phyloP scores from a whole-genome alignment of 2,329 filamentous ascomycete genomes.

The Didymella sp. region DNA sequence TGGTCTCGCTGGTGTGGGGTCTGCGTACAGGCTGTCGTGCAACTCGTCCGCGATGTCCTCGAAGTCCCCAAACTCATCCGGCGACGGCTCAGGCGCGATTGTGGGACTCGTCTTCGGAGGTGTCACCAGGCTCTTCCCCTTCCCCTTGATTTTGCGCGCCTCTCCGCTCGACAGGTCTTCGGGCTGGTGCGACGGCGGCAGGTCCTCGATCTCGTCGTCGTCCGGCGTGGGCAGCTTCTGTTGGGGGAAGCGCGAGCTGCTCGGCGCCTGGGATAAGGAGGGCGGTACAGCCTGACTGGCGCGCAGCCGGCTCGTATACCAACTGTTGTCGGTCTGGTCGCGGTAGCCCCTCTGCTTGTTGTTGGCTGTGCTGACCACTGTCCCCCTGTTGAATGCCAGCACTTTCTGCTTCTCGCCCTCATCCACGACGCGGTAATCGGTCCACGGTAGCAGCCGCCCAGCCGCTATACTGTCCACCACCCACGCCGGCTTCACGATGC shows the following conservation, averaged over 20 bases:
- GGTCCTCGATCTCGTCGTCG: conserved; percentile 37
- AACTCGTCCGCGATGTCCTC: conserved; percentile 21
- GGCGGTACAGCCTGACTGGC: conserved; percentile 29
- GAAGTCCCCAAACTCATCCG: conserved; percentile 5
- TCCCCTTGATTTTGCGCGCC: conserved; percentile 8
- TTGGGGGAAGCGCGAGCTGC: conserved; percentile 33
- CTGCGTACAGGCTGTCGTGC: conserved; percentile 35
- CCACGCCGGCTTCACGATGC: conserved; percentile 95
- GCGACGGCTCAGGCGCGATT: conserved; percentile 19
- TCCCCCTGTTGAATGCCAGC: conserved; percentile 68
- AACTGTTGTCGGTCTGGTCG: conserved; percentile 82
- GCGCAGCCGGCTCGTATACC: conserved; percentile 77
- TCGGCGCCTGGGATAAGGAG: conserved; percentile 39
- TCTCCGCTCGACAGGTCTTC: conserved; percentile 30
- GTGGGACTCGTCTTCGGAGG: conserved; percentile 43
- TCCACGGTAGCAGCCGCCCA: conserved; percentile 84
- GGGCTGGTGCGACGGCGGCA: conserved; percentile 44
- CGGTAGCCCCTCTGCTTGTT: conserved; percentile 70
- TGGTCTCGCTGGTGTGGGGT: conserved; percentile 25
- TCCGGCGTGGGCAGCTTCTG: conserved; percentile 38
- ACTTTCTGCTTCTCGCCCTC: conserved; percentile 84
- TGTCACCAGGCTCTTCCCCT: conserved; percentile 30
- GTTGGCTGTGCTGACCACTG: conserved; percentile 70
- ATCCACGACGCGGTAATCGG: conserved; percentile 81
- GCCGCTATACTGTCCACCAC: conserved; percentile 86